Percentiles rank a stretch among this genome's conserved stretches.
These are phyloP conservation scores for Populus hybrid DNA, from an alignment of 441 rosid species.

Conservation along the genomic window DNA sequence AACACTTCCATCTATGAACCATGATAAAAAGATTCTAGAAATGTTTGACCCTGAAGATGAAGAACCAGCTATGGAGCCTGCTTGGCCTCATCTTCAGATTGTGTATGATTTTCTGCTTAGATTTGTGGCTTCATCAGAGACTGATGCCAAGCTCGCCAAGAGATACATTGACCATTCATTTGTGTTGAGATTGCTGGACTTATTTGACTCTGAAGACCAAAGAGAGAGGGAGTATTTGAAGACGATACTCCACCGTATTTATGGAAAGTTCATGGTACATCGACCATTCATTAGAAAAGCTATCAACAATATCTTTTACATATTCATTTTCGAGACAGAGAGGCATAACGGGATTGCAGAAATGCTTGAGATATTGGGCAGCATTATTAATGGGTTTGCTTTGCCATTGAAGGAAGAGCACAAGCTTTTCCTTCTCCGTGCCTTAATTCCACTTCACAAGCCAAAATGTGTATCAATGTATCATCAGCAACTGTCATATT, in stretches of 20 bases:
- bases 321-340: too few species aligned
- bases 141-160: constrained; percentile 85
- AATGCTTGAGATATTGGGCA: too few species aligned
- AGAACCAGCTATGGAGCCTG: constrained; percentile 66
- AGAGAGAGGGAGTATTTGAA: constrained; percentile 88
- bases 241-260: constrained; percentile 69
- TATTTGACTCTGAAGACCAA: constrained; percentile 88
- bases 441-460: constrained; percentile 84
- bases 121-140: constrained; percentile 74
- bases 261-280: constrained; percentile 37
- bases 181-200: constrained; percentile 69
- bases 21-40: constrained; percentile 47
- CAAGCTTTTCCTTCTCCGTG: constrained; percentile 72
- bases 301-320: too few species aligned
- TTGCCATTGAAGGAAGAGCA: constrained; percentile 92
- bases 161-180: constrained; percentile 81
- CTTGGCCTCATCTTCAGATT: constrained; percentile 82
- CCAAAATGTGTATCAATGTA: constrained; percentile 69
- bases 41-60: constrained; percentile 74
- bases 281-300: too few species aligned
- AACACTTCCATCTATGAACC: constrained; percentile 54
- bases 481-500: constrained; percentile 83
- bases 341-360: too few species aligned
- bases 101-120: constrained; percentile 75
- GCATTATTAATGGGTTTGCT: constrained; percentile 24